Percentiles rank a stretch among this genome's conserved stretches.
Conservation (phyloP, 2,329 filamentous ascomycete species). For the Aureobasidium namibiae region DNA sequence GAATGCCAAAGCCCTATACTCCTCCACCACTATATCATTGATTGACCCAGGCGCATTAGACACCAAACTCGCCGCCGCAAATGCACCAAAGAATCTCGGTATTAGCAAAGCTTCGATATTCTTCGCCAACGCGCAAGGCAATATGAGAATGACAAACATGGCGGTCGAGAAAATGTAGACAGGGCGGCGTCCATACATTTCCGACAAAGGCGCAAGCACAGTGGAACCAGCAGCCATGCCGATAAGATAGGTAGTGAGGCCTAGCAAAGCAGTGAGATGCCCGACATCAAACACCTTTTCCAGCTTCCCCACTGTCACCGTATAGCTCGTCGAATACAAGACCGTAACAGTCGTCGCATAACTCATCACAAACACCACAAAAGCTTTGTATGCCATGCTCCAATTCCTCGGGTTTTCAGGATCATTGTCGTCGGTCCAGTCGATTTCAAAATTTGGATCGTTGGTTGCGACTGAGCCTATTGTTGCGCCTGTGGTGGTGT, state of each 20-base stretch:
- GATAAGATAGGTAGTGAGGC: constrained; percentile 69
- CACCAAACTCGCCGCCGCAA: constrained; percentile 73
- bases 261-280: constrained; percentile 59
- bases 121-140: constrained; percentile 63
- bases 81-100: constrained; percentile 63
- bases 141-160: constrained; percentile 58
- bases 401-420: constrained; percentile 61
- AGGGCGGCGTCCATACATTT: constrained; percentile 58
- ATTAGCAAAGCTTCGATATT: constrained; percentile 62
- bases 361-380: constrained; percentile 48
- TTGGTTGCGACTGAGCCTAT: constrained; percentile 21
- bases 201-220: constrained; percentile 64
- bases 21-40: constrained; percentile 72
- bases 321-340: constrained; percentile 72
- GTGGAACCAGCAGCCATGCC: constrained; percentile 66
- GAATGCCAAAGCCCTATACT: constrained; percentile 74
- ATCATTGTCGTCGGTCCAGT: constrained; percentile 59
- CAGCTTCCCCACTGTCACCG: constrained; percentile 61
- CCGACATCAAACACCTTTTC: constrained; percentile 56
- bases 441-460: constrained; percentile 61
- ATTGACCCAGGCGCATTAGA: constrained; percentile 76
- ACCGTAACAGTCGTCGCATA: constrained; percentile 50
- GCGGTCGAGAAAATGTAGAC: constrained; percentile 61
- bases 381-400: constrained; percentile 50
- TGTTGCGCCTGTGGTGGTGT: not conserved